These are phyloP conservation scores for Yamadazyma akitaensis DNA, from an alignment of 805 yeast genomes.

Conservation along the genomic window DNA sequence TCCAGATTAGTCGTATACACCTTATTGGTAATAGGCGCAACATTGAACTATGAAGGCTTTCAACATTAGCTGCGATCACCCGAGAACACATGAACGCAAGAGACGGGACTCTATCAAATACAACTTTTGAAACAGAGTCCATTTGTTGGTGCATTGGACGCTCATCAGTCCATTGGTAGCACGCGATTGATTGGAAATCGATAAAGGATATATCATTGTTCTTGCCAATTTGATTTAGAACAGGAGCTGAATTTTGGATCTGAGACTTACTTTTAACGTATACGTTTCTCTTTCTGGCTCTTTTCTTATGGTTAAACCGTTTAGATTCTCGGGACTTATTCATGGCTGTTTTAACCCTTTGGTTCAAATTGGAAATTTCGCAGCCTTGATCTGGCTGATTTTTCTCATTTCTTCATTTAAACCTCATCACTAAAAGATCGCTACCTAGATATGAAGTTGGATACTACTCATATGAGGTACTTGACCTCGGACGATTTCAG, in stretches of 20 bases:
- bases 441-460: slow-evolving; percentile 67
- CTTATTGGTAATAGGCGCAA: slow-evolving; percentile 23
- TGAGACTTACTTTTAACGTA: background rate
- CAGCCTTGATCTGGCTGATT: slow-evolving; percentile 4
- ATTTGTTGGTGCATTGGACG: slow-evolving; percentile 8
- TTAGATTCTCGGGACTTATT: background rate
- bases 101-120: slow-evolving; percentile 11
- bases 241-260: background rate
- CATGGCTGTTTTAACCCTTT: background rate
- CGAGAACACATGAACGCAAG: slow-evolving; percentile 24
- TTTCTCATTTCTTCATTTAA: background rate
- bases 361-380: background rate
- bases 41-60: slow-evolving; percentile 17
- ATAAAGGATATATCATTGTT: slow-evolving; percentile 9
- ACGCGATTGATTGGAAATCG: slow-evolving; percentile 12
- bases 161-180: slow-evolving; percentile 16
- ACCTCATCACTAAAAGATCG: slow-evolving; percentile 1
- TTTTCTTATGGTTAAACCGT: background rate
- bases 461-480: slow-evolving; percentile 91
- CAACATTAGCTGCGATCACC: slow-evolving; percentile 26
- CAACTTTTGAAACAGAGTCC: background rate
- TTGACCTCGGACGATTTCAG: slow-evolving; percentile 86
- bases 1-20: slow-evolving; percentile 35
- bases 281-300: background rate
- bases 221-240: slow-evolving; percentile 7